phyloP scores from a whole-genome alignment of 306 rosid species.

The Oemleria cerasiformis region DNA sequence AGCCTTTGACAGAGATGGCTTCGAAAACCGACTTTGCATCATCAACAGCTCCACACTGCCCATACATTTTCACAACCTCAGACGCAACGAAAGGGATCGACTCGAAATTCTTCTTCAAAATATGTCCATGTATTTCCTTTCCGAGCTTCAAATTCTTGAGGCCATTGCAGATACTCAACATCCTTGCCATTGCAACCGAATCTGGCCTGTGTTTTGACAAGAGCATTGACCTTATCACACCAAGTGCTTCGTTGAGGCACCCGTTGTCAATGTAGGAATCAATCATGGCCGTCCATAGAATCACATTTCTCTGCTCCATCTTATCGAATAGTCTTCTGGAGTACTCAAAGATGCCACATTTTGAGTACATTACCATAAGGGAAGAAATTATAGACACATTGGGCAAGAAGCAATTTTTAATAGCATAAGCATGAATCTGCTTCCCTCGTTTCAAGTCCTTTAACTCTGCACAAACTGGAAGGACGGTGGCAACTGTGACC shows the following conservation, averaged over 20 bases:
- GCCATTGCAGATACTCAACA: slow-evolving; percentile 50
- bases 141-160: slow-evolving; percentile 54
- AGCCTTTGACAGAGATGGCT: slow-evolving; percentile 57
- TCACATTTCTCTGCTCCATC: slow-evolving; percentile 56
- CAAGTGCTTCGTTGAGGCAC: slow-evolving; percentile 42
- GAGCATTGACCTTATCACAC: slow-evolving; percentile 60
- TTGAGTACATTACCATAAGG: slow-evolving; percentile 72
- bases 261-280: slow-evolving; percentile 54
- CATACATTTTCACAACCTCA: slow-evolving; percentile 63
- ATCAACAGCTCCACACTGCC: slow-evolving; percentile 45
- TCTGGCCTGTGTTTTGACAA: slow-evolving; percentile 66
- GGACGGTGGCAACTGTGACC: slow-evolving; percentile 63
- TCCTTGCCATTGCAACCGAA: slow-evolving; percentile 60
- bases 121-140: slow-evolving; percentile 73
- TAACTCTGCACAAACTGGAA: slow-evolving; percentile 76
- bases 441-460: slow-evolving; percentile 59
- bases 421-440: slow-evolving; percentile 74
- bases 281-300: slow-evolving; percentile 81
- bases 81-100: slow-evolving; percentile 58
- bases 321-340: slow-evolving; percentile 45
- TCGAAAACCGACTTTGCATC: slow-evolving; percentile 51
- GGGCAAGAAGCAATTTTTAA: slow-evolving; percentile 68
- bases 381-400: slow-evolving; percentile 62
- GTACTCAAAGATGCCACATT: slow-evolving; percentile 57
- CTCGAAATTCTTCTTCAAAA: slow-evolving; percentile 51